phyloP scores from a whole-genome alignment of 2,329 filamentous ascomycete species.

The Penicillium concentricum region DNA sequence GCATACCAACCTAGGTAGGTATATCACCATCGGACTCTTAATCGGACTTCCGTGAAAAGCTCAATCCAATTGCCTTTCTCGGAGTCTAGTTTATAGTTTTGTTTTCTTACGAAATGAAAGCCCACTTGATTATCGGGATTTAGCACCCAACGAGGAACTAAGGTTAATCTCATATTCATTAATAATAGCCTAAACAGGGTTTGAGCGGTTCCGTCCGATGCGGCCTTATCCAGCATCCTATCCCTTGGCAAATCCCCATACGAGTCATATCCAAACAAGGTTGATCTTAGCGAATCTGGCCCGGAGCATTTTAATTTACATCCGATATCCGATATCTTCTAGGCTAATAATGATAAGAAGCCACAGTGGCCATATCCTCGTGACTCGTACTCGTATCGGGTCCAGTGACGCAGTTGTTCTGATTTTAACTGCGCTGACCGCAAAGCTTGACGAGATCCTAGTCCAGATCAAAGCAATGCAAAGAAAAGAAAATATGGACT shows the following conservation, averaged over 20 bases:
- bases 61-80: not conserved
- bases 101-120: not conserved
- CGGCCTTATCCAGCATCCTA: slow-evolving; percentile 7
- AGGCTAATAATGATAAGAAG: slow-evolving; percentile 4
- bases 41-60: not conserved
- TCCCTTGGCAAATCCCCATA: slow-evolving; percentile 5
- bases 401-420: slow-evolving; percentile 19
- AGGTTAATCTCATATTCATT: slow-evolving; percentile 3
- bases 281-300: slow-evolving; percentile 8
- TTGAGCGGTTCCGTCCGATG: slow-evolving; percentile 14
- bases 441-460: slow-evolving; percentile 18
- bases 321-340: not conserved
- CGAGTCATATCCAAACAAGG: slow-evolving; percentile 10
- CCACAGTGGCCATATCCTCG: slow-evolving; percentile 20
- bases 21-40: not conserved
- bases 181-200: slow-evolving; percentile 3
- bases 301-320: not conserved
- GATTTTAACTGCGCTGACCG: slow-evolving; percentile 15
- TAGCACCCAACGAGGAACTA: slow-evolving; percentile 10
- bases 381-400: slow-evolving; percentile 24
- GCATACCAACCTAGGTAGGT: no score
- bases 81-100: not conserved
- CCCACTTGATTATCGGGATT: slow-evolving; percentile 16
- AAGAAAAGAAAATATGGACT: not conserved
- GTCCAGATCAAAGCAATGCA: not conserved